Base-by-base conservation (phyloP, 192 early-diverging fungal species). In the Coemansia sp. region DNA sequence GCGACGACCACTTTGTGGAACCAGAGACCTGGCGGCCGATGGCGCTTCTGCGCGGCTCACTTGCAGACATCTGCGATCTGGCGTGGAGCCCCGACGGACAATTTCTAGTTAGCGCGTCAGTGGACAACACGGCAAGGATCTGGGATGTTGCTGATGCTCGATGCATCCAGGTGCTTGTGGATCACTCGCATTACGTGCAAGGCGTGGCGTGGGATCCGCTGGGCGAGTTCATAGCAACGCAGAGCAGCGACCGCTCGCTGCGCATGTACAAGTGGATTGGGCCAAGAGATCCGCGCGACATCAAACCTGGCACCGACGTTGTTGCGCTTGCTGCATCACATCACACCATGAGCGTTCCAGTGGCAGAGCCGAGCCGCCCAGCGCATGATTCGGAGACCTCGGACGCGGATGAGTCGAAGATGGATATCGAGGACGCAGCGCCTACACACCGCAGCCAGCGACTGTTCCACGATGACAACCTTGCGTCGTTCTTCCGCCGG, bases 201-300 rank as follows among this genome's bases (percentile, higher is more conserved):
- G 97, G 97, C 44, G 93, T 98, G 11, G 87, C 90, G 19, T 98
- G 97, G 97, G 97, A 98, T 75, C 95, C 97, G 7, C 71, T 93
- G 13, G 90, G 89, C 45, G 75, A 92, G 68, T 98, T 86, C 75
- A 75, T 98, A 14, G 93, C 91, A 7, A 92, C 95, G 6, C 97
- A 97, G 75, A 92, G 94, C 80, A 95, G 91, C 76, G 97, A 98
- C 69, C 79, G 95, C 81, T 94, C 84, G 57, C 39, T 84, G 66
- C 74, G 77, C 59, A 40, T 79, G 38, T 84, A 84, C 82, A 67
- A 62, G 42, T 84, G 82, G 82, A 67, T 54, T n/a, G 50, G 58
- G 10, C 37, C 59, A 10, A 57, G 65, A 10, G 65, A 61, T 7
- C 25, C 53, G 3, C 49, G 58, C 6, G 72, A 67, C 19, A 62